These are phyloP conservation scores for Breviolum minutum DNA, from an alignment of 73 alveolate species.

Conservation along the genomic window DNA sequence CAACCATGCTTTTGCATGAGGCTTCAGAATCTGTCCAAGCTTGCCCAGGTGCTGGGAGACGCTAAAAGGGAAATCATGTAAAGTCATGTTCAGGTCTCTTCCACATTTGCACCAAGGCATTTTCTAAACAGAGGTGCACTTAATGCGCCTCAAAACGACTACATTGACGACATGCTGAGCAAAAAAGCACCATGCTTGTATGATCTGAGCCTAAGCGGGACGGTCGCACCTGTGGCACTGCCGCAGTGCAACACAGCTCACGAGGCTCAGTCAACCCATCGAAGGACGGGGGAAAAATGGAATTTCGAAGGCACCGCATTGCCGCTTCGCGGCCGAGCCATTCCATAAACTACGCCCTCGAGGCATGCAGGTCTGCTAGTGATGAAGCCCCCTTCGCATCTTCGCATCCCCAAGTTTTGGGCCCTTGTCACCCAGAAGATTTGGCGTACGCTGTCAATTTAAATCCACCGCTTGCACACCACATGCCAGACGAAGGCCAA, in stretches of 20 bases:
- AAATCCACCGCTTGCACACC: not conserved
- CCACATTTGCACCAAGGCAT: not conserved
- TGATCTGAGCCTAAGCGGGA: not conserved
- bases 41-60: not conserved
- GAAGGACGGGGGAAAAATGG: constrained; percentile 21
- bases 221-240: not conserved
- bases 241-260: not conserved
- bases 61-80: not conserved
- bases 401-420: not conserved
- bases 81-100: not conserved
- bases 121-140: constrained; percentile 3
- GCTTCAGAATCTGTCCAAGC: not conserved
- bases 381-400: not conserved
- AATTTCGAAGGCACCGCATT: constrained; percentile 5
- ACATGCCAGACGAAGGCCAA: not conserved
- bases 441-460: not conserved
- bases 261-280: constrained; percentile 29
- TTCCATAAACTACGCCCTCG: constrained; percentile 59
- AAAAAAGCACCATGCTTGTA: not conserved
- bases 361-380: not conserved
- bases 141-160: not conserved
- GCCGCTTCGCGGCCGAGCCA: constrained; percentile 25
- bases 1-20: constrained; percentile 27
- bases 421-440: not conserved
- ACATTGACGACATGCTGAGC: not conserved